A percentile compares a stretch with the other conserved stretches of the same genome.
Conservation (phyloP, 1,139 yeast species). For the Chernovozyma aurita region DNA sequence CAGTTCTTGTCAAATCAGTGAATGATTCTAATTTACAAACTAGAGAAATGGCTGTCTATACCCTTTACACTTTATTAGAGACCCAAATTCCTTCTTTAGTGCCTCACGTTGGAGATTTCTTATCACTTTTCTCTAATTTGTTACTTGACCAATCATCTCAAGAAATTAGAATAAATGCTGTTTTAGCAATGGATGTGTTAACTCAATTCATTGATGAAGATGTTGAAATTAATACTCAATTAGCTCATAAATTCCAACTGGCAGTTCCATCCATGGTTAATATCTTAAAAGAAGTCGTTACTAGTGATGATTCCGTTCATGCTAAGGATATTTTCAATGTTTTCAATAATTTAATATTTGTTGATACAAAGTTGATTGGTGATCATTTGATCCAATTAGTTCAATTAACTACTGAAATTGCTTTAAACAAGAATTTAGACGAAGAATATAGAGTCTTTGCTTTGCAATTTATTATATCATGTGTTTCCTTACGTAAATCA, state of each 20-base stretch:
- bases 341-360: conserved; percentile 71
- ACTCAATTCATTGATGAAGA: conserved; percentile 64
- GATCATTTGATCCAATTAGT: conserved; percentile 67
- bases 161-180: conserved; percentile 79
- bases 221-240: conserved; percentile 39
- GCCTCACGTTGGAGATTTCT: conserved; percentile 61
- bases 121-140: conserved; percentile 63
- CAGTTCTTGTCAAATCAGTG: conserved; percentile 66
- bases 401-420: conserved; percentile 71
- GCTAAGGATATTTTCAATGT: conserved; percentile 80
- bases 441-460: conserved; percentile 83
- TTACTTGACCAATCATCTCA: conserved; percentile 62
- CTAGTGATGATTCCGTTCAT: conserved; percentile 64
- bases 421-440: conserved; percentile 62
- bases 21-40: conserved; percentile 56
- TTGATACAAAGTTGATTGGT: conserved; percentile 77
- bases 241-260: conserved; percentile 57
- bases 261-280: conserved; percentile 78
- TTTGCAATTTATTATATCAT: conserved; percentile 77
- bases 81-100: conserved; percentile 62
- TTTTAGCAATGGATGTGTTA: conserved; percentile 75
- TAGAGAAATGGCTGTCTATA: conserved; percentile 82
- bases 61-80: conserved; percentile 75
- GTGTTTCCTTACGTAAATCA: conserved; percentile 68
- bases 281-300: conserved; percentile 73